Evolutionary conservation across 768 basidiomycete species (phyloP), one percentile per base, ranked within the genome.

Genomic region (Tricholoma furcatifolium): DNA sequence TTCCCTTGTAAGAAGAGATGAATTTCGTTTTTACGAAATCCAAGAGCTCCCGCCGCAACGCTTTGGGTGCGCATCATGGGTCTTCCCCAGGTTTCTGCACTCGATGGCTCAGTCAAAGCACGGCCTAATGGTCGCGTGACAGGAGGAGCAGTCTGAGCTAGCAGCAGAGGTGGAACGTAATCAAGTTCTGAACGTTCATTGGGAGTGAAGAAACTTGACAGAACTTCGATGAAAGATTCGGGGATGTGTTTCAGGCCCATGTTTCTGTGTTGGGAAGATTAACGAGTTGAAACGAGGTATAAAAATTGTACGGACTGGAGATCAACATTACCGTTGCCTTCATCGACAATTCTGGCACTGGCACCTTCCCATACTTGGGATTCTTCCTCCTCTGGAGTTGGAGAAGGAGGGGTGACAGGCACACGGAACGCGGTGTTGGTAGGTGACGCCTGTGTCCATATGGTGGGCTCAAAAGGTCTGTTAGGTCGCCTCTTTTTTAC

Each of bases 1-100:
- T 90, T 88, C 5, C 68, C 61, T 15, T 73, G 76, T 0, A 90
- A 76, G 54, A 74, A 84, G 4, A 91, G 67, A 24, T 81, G 75
- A 4, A 88, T 70, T 32, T 80, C 70, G 44, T 81, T 72, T 60
- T 73, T 72, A 8, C 77, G 72, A 35, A 75, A 66, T 1, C 76
- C 74, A 32, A 72, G 57, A 2, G 67, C 62, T 9, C 60, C 62
- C 20, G 67, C 65, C 8, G 68, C 67, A 11, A 68, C 59, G 10
- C 67, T 68, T 23, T 66, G 65, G 46, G 70, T 67, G 31, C 68
- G 67, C 53, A 46, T 41, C 53, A 60, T 43, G 27, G 50, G 24
- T 49, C 58, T 48, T 51, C 55, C 27, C 55, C 56, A 39, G 6
- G 43, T 31, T 23, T 54, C 48, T 39, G 58, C 21, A 56, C 34